Percentiles rank a stretch among this genome's conserved stretches.
These are phyloP conservation scores for Ophiostoma triangulosporum DNA, from an alignment of 2,329 filamentous ascomycete genomes.

Conservation along the genomic window DNA sequence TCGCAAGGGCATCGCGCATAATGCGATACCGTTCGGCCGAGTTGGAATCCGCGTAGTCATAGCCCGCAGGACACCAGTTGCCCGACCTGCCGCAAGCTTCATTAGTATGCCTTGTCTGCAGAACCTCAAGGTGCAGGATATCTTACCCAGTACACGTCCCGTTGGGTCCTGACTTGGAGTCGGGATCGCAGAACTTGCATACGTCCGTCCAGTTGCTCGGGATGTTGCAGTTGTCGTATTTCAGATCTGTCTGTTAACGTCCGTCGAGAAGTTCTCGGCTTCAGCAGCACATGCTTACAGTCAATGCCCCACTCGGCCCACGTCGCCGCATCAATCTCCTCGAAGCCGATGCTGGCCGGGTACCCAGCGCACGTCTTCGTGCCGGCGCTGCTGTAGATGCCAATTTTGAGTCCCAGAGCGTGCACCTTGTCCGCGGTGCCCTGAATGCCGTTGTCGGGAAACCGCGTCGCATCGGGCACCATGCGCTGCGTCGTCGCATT, in stretches of 20 bases:
- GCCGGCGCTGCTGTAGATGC: constrained; percentile 46
- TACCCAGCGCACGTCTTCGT: constrained; percentile 39
- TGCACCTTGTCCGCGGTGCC: constrained; percentile 41
- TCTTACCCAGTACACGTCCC: background rate
- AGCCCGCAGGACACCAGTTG: constrained; percentile 23
- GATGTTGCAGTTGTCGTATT: constrained; percentile 41
- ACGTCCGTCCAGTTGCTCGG: constrained; percentile 8
- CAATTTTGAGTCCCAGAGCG: constrained; percentile 43
- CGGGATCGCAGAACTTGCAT: constrained; percentile 4
- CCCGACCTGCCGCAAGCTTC: background rate
- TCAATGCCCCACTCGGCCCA: constrained; percentile 47
- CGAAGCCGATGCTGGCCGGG: constrained; percentile 41
- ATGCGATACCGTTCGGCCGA: constrained; percentile 27
- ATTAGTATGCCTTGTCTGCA: background rate
- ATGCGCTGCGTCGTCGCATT: constrained; percentile 30
- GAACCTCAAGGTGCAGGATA: background rate
- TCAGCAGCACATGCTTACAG: constrained; percentile 26
- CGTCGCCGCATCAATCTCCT: constrained; percentile 42
- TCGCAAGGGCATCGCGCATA: constrained; percentile 31
- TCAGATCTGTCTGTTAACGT: constrained; percentile 26
- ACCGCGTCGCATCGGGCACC: constrained; percentile 33
- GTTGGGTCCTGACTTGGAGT: constrained; percentile 4
- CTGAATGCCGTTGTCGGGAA: constrained; percentile 41
- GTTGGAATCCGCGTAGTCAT: constrained; percentile 31
- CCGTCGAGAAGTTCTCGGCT: too few species aligned